Base-by-base conservation (phyloP, 192 early-diverging fungal species). In the Coemansia sp. region DNA sequence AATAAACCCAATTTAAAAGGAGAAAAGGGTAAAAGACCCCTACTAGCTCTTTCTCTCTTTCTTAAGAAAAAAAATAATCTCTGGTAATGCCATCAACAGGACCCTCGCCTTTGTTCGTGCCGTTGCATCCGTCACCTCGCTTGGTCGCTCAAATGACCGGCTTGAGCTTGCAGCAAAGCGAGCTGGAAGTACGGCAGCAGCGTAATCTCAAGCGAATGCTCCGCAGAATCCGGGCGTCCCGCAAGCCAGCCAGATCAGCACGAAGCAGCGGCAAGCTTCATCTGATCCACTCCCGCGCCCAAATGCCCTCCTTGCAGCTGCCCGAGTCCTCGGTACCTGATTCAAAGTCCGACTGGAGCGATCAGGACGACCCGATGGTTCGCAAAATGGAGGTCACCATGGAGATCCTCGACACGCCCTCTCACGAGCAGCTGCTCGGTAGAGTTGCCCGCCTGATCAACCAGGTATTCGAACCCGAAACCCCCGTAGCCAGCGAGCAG, bases 131-230 rank as follows among this genome's bases (percentile, higher is more conserved):
- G 30, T 75, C 72, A 10, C 72, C 72, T 0, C 56, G 65, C 0
- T 54, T 75, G 5, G 72, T 75, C 1, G 65, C 72, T 10, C 61
- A 75, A 37, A 75, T 75, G 72, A 75, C 72, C 3, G 72, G 72
- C 16, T 65, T 75, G 31, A 65, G 56, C 5, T 45, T 75, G 23
- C 51, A 47, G 31, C 72, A 75, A 30, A 69, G 72, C 50, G 58
- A 59, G 57, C 50, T 75, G 21, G 72, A 75, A 19, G 72, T 75
- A 35, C 40, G 53, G 21, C 72, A 75, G 51, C 72, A 75, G 47
- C 54, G 39, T 50, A 68, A 65, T 41, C 72, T 75, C 37, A 75
- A 75, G 41, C 61, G 65, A 46, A 68, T 75, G 61, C 50, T 75
- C 12, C 61, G 66, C 5, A 57, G 66, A 2, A 75, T 75, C 41